phyloP scores from a whole-genome alignment of 768 basidiomycete species.

The Lactifluus subvellereus region DNA sequence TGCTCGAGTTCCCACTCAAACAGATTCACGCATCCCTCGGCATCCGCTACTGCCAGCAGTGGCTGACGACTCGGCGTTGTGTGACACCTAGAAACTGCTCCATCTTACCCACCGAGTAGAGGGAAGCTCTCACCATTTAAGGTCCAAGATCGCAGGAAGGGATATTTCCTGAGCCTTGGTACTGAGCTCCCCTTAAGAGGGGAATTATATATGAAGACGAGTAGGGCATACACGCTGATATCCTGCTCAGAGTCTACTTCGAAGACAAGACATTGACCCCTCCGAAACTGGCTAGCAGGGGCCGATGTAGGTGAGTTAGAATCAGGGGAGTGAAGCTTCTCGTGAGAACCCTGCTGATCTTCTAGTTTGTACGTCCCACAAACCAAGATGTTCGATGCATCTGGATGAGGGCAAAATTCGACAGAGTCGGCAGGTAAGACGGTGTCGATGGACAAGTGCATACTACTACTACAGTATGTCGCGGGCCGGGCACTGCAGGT shows the following conservation, averaged over 20 bases:
- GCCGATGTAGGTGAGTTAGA: neutral
- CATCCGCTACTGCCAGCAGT: slow-evolving; percentile 71
- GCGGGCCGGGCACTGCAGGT: neutral
- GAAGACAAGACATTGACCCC: slow-evolving; percentile 72
- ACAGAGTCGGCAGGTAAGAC: slow-evolving; percentile 82
- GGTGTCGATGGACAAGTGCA: slow-evolving; percentile 45
- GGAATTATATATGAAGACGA: neutral
- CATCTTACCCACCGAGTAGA: neutral
- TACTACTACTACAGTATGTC: neutral
- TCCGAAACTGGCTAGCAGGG: slow-evolving; percentile 38
- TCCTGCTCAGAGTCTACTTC: slow-evolving; percentile 34
- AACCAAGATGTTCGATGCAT: slow-evolving; percentile 58
- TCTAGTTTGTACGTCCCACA: slow-evolving; percentile 91
- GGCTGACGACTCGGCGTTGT: slow-evolving; percentile 38
- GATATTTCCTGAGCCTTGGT: slow-evolving; percentile 60
- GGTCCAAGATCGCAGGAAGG: slow-evolving; percentile 80
- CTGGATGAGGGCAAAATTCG: slow-evolving; percentile 80
- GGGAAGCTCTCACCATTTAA: slow-evolving; percentile 71
- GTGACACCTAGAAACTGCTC: slow-evolving; percentile 49
- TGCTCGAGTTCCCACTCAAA: slow-evolving; percentile 48
- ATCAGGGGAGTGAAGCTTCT: neutral
- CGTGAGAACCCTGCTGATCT: slow-evolving; percentile 26
- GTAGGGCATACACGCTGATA: slow-evolving; percentile 33
- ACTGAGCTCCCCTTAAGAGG: slow-evolving; percentile 25
- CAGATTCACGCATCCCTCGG: slow-evolving; percentile 72